Evolutionary conservation across 306 rosid species (phyloP), one percentile per base, ranked within the genome.

Genomic region (Vigna reflexopilosa): DNA sequence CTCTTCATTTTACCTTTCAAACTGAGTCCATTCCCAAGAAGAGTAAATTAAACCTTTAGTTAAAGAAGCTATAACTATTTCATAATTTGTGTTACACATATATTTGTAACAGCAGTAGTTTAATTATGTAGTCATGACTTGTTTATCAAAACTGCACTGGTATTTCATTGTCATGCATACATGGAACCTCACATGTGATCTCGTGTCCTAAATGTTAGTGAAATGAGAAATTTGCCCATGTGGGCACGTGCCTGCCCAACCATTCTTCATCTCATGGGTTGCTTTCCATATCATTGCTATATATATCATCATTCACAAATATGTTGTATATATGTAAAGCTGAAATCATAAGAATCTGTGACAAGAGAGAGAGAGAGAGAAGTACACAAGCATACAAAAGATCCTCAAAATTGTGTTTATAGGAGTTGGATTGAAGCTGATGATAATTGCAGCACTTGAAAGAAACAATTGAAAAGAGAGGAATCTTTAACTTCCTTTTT

Each of bases 61-160:
- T 57, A 26, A 51, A 61, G 71, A 71, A 71, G 65, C 34, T 22
- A 32, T 48, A 44, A 67, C n/a, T 48, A 49, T 81, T 49, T 51
- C 16, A 56, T 20, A 30, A 36, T 62, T 30, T 52, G 26, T 52
- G 34, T 55, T 8, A 9, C 45, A 7, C 9, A 0, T 26, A 26
- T 2, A 26, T 26, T 26, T 26, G 28, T 26, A 26, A 26, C 28
- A 5, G 47, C 9, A 36, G 48, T n/a, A 34, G 48, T 63, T 44
- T 44, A 40, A 40, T 34, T n/a, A 16, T 6, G 69, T n/a, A 62
- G 66, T 28, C 19, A 28, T 30, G 45, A 26, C 1, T 26, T 59
- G 66, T 30, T 14, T 62, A 63, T 3, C 68, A 34, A 34, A 14
- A 15, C 24, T 32, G 17, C 45, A 28, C 42, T 12, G 19, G 6